Percentiles rank a stretch among this genome's conserved stretches.
These are phyloP conservation scores for Alopecurus myosuroides DNA, from an alignment of 176 grass and related monocot genomes.

Conservation along the genomic window DNA sequence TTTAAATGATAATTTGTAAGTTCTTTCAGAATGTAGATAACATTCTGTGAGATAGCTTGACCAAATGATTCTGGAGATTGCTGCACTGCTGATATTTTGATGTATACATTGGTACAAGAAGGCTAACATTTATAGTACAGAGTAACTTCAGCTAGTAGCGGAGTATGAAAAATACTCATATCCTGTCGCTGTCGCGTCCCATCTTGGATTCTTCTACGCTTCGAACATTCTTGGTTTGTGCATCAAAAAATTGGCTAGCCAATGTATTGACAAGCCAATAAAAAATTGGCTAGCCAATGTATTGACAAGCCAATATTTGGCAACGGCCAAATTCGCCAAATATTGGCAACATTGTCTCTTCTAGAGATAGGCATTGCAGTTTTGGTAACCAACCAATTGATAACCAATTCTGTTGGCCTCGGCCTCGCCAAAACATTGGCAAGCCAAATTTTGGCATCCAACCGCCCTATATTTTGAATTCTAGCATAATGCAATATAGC, in stretches of 20 bases:
- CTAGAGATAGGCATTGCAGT: not conserved
- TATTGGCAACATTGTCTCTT: not conserved
- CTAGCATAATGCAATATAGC: not conserved
- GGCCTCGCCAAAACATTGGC: not conserved
- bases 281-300: not conserved
- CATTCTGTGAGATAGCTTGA: not conserved
- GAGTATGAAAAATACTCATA: not conserved
- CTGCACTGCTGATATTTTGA: not conserved
- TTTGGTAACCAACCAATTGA: not conserved
- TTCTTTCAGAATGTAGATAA: not conserved
- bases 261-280: no score
- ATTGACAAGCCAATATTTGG: not conserved
- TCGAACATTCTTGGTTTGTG: not conserved
- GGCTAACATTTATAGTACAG: not conserved
- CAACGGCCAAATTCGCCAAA: not conserved
- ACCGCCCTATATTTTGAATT: not conserved
- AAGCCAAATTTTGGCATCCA: not conserved
- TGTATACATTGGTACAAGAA: not conserved
- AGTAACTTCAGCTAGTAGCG: conserved; percentile 8
- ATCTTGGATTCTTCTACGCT: not conserved
- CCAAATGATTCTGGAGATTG: not conserved
- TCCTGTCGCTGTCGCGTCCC: not conserved
- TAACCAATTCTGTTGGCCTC: not conserved
- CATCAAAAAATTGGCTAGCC: not conserved
- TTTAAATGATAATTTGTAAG: not conserved